Evolutionary conservation across 2,329 filamentous ascomycete genomes (phyloP).

Genomic region (Botrytis elliptica): DNA sequence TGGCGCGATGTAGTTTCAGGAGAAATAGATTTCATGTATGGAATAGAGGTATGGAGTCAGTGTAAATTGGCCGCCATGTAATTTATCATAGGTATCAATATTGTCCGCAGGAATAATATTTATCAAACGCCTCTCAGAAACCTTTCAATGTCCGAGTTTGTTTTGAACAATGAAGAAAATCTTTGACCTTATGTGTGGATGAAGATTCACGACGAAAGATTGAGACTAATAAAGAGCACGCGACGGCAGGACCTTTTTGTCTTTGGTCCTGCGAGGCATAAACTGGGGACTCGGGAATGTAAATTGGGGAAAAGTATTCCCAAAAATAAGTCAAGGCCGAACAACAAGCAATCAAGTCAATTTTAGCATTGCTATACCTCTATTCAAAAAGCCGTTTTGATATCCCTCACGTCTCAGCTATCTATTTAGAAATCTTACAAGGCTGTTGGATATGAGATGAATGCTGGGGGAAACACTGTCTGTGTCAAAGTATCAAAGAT

Average conservation of each 20-base stretch:
- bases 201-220: fast-evolving
- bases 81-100: not conserved
- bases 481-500: too few relatives aligned
- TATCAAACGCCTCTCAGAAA: not conserved
- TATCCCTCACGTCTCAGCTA: too few relatives aligned
- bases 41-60: not conserved
- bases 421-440: too few relatives aligned
- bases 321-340: not conserved
- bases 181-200: fast-evolving
- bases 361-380: not conserved
- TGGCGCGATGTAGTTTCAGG: not conserved
- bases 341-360: not conserved
- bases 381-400: not conserved
- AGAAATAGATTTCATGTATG: not conserved
- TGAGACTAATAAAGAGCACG: too few relatives aligned
- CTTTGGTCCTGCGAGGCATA: fast-evolving
- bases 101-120: too few relatives aligned
- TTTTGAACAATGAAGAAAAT: not conserved
- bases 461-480: too few relatives aligned
- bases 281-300: fast-evolving
- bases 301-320: not conserved
- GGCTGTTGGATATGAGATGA: too few relatives aligned
- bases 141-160: too few relatives aligned
- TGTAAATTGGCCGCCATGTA: not conserved
- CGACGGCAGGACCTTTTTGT: not conserved